Base-by-base conservation (phyloP, 805 yeast genomes). In the Candida manassasensis region DNA sequence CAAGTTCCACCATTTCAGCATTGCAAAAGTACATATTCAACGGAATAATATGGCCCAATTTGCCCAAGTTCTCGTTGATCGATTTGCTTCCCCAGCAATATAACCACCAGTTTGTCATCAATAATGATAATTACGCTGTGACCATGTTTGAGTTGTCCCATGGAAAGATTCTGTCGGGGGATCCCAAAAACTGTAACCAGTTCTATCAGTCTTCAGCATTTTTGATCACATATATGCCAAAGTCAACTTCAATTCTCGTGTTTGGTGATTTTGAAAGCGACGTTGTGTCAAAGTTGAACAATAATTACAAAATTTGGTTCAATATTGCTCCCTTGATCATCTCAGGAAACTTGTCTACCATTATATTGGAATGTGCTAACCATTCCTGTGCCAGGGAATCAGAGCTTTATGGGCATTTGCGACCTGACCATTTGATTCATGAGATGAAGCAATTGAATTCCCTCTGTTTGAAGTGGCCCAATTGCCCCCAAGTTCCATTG, bases 231-330 rank as follows among this genome's bases (percentile, higher is more conserved):
- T 65, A 71, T 29, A 47, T 32, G 3, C 18, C 21, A 0, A 45
- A 67, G 1, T 47, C 57, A 9, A 44, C 63, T 6, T 61, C 64
- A 15, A 32, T 87, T 2, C 54, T 87, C 6, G 55, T 83, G 3
- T 86, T 87, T 68, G 97, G 97, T 1, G 97, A 88, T 52, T 75
- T 85, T 22, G 96, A 88, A 52, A 71, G 82, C 32, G 95, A 85
- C 51, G 26, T 48, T 4, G 52, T 64, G 1, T 73, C 84, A 7
- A 45, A 55, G 6, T 39, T 54, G 18, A 45, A 62, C 17, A 49
- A 52, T 21, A 71, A 75, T 41, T 34, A 40, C 6, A 34, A 40
- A 1, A 69, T 85, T 3, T 86, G 96, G 96, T 35, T 52, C 3
- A 44, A 55, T 13, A 61, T 84, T 3, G 73, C 81, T 0, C 67